Evolutionary conservation across 2,329 filamentous ascomycete species (phyloP), one percentile per base, ranked within the genome.

Genomic region (Colletotrichum brevisporum): DNA sequence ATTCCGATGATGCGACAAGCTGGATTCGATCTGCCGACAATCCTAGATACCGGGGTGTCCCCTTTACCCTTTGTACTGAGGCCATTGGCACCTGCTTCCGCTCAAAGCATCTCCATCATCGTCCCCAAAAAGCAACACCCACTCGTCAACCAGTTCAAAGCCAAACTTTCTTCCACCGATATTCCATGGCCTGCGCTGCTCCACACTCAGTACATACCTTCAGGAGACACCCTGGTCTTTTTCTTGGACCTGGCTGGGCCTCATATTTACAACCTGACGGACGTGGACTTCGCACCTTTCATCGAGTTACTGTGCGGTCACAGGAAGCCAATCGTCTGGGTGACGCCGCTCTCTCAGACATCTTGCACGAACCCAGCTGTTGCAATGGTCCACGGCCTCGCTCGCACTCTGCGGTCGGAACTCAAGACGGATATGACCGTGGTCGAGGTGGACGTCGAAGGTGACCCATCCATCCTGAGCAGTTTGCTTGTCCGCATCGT

Each of bases 351-450:
- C 0, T 60, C 57, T 0, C 57, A 60, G 43, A 60, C 45, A 1
- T 21, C 0, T 31, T 60, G 57, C 13, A 2, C 9, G 5, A 26
- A 60, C n/a, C 57, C 57, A 9, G 26, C 24, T 5, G 18, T 2
- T 9, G 57, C 57, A 5, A 50, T 60, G 57, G 39, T 60, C n/a
- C 43, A 50, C 16, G 57, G 57, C 0, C 57, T 60, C 13, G 57
- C 9, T 51, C 43, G 57, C 0, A 60, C 57, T 13, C 68, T 79
- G 10, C 76, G 77, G 21, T 71, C 69, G 3, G 78, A 80, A 71
- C 51, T 74, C 24, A 60, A 57, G 0, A 41, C 76, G 1, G 68
- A 74, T 6, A 73, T 81, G 43, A 72, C 74, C 18, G 79, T 77
- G 0, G 73, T 76, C 9, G 79, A 81, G 60, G 71, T 79, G 3